These are phyloP conservation scores for Claviceps pazoutovae DNA, from an alignment of 2,329 filamentous ascomycete species.

Conservation along the genomic window DNA sequence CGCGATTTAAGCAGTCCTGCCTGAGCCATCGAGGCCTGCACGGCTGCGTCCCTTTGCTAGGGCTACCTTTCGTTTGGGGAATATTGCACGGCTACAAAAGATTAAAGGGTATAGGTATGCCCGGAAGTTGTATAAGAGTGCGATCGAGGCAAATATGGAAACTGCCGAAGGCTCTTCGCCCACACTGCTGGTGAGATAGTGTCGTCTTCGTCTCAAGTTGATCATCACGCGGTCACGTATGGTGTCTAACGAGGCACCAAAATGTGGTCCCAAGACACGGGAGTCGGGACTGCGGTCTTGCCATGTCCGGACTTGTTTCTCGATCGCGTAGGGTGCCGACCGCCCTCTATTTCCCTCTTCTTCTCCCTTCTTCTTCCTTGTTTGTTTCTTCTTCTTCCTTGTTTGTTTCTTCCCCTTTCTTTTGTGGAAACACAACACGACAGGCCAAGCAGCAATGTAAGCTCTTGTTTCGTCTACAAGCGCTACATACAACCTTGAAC, in stretches of 20 bases:
- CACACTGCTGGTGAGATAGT: slow-evolving; percentile 19
- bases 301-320: neutral
- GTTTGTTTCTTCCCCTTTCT: no score
- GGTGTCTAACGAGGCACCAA: neutral
- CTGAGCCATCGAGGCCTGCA: no score
- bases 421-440: no score
- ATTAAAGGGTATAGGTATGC: slow-evolving; percentile 19
- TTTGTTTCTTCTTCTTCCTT: no score
- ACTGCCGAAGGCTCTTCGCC: slow-evolving; percentile 15
- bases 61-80: slow-evolving; percentile 28
- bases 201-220: neutral
- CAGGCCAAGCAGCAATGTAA: no score
- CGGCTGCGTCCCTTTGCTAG: slow-evolving; percentile 10
- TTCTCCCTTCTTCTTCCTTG: no score
- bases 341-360: no score
- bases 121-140: slow-evolving; percentile 26
- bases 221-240: neutral
- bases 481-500: no score
- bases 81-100: slow-evolving; percentile 24
- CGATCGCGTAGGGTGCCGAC: neutral
- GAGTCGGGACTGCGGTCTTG: no score
- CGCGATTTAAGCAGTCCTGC: slow-evolving; percentile 17
- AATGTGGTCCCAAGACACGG: neutral
- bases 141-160: slow-evolving; percentile 19
- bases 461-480: no score